Conservation (phyloP, 495 filamentous ascomycete species). For the Stereocaulon alpinum region DNA sequence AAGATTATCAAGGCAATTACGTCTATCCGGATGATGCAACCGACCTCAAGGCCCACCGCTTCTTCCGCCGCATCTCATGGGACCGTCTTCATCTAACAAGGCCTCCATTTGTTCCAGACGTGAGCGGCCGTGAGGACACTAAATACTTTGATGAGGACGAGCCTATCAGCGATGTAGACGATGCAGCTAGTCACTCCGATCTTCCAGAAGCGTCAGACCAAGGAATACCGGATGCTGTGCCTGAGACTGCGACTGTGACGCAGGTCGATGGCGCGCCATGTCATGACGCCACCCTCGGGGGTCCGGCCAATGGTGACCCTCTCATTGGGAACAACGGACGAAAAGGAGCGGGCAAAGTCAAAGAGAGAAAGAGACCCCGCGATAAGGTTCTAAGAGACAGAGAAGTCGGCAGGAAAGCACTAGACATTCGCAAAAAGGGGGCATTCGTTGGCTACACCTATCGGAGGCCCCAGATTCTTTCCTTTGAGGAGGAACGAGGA, state of each 20-base stretch:
- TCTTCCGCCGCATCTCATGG: conserved; percentile 61
- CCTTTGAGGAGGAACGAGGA: conserved; percentile 15
- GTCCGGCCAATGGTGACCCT: neutral
- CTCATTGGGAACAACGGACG: neutral
- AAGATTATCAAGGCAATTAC: conserved; percentile 39
- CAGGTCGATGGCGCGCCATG: conserved; percentile 17
- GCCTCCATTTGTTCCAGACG: conserved; percentile 69
- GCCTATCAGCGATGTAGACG: conserved; percentile 44
- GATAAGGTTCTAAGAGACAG: conserved; percentile 72
- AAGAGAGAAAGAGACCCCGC: conserved; percentile 59
- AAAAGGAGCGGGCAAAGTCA: conserved; percentile 23
- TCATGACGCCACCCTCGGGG: neutral
- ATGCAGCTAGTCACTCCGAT: conserved; percentile 15
- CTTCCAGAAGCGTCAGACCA: neutral
- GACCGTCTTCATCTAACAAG: conserved; percentile 51
- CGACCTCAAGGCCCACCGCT: conserved; percentile 68
- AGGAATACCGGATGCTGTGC: neutral
- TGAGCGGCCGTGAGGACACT: conserved; percentile 65
- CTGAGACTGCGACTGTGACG: conserved; percentile 3
- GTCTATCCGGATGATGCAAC: conserved; percentile 72
- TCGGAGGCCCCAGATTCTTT: conserved; percentile 42
- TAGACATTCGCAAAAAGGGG: conserved; percentile 68
- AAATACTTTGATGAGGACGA: conserved; percentile 82
- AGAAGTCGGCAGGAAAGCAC: conserved; percentile 46
- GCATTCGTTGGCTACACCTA: conserved; percentile 92